Percentiles rank a stretch among this genome's conserved stretches.
Conservation (phyloP, 306 rosid species). For the Prunus salicina region DNA sequence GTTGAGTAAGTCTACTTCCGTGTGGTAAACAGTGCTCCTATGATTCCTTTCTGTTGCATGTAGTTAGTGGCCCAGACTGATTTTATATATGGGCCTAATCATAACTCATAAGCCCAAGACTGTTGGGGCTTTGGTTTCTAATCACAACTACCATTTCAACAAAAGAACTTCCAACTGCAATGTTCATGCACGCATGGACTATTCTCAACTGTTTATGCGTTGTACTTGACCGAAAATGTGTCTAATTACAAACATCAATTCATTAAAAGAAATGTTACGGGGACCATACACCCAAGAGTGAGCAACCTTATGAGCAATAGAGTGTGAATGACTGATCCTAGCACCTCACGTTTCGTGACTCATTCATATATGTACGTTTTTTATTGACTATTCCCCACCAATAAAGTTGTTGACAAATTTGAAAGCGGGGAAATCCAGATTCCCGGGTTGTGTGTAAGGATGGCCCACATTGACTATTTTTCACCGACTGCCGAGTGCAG, state of each 20-base stretch:
- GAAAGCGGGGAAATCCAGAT: not conserved
- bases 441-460: not conserved
- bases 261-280: no score
- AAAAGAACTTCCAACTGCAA: not conserved
- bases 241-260: not conserved
- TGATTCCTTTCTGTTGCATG: not conserved
- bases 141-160: not conserved
- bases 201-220: no score
- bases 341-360: not conserved
- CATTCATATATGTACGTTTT: not conserved
- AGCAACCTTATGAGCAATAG: no score
- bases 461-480: not conserved
- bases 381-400: not conserved
- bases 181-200: no score
- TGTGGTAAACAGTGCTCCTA: not conserved
- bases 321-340: no score
- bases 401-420: not conserved
- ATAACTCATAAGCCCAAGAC: not conserved
- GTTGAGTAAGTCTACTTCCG: not conserved
- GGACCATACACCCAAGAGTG: no score
- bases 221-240: not conserved
- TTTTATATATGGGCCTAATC: not conserved
- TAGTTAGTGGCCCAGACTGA: not conserved
- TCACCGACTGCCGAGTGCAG: not conserved
- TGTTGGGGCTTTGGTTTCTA: not conserved